Conservation (phyloP, 2,329 filamentous ascomycete species). For the Zasmidium citrigriseum region DNA sequence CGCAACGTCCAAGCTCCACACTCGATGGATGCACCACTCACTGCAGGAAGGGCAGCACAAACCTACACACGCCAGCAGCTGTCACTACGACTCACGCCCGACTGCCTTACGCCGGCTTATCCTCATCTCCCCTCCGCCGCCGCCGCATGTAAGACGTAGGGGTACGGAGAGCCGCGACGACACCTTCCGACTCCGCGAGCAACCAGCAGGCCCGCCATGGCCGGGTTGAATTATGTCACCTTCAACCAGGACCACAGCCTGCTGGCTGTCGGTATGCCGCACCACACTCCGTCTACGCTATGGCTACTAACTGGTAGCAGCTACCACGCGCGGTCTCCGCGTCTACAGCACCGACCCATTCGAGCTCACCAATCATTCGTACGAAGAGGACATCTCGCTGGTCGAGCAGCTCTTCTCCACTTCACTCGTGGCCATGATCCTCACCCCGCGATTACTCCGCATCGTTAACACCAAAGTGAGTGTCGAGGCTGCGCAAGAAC, state of each 20-base stretch:
- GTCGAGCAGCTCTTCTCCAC: conserved; percentile 99
- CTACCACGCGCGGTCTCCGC: conserved; percentile 89
- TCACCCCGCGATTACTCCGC: conserved; percentile 87
- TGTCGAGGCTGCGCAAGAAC: conserved; percentile 1
- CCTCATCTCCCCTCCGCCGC: background rate
- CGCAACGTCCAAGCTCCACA: background rate
- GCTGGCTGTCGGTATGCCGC: conserved; percentile 78
- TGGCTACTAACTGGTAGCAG: conserved; percentile 45
- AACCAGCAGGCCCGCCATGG: conserved; percentile 23
- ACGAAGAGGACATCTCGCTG: conserved; percentile 86
- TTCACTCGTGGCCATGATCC: conserved; percentile 87
- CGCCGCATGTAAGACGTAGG: background rate
- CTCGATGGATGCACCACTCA: background rate
- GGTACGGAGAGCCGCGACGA: background rate
- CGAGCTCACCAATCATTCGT: conserved; percentile 89
- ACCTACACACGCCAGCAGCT: background rate
- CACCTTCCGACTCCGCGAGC: background rate
- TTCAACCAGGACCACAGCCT: conserved; percentile 99
- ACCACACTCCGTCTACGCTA: conserved; percentile 5
- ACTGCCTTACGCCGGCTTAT: background rate
- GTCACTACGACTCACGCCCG: background rate
- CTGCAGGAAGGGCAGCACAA: background rate
- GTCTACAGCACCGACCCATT: conserved; percentile 98
- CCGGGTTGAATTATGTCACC: conserved; percentile 87
- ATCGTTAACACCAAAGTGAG: conserved; percentile 96